These are phyloP conservation scores for Chondrus crispus DNA, from an alignment of 23 red algal genomes.

Conservation along the genomic window DNA sequence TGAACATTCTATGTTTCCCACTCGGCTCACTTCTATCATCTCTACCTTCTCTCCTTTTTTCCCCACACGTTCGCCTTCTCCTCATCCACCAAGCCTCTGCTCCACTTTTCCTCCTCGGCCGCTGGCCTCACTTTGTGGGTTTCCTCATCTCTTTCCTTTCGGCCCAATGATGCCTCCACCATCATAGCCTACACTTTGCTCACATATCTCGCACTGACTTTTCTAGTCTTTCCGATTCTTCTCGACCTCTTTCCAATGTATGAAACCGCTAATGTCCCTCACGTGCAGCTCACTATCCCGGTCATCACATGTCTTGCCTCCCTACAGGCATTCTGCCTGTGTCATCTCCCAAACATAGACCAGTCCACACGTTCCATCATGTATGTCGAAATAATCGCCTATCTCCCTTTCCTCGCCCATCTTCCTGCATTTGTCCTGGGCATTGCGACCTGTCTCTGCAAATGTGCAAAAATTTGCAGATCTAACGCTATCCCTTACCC, in stretches of 20 bases:
- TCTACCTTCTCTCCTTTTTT: too few species aligned
- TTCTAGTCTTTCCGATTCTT: background rate
- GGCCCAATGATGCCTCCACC: background rate
- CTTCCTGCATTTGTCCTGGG: constrained; percentile 1
- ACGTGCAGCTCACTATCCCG: background rate
- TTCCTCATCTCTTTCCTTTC: background rate
- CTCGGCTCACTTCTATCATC: too few species aligned
- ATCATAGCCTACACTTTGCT: background rate
- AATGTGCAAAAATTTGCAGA: too few species aligned
- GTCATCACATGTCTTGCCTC: background rate
- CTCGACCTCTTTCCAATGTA: background rate
- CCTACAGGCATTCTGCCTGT: constrained; percentile 9
- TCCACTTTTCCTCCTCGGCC: too few species aligned
- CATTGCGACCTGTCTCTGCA: background rate
- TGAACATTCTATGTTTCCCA: too few species aligned
- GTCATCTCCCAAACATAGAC: background rate
- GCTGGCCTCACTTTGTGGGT: background rate
- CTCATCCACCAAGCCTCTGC: background rate
- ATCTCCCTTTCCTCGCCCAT: constrained; percentile 23
- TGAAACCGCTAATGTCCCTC: background rate
- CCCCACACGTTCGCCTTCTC: background rate
- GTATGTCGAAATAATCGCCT: background rate
- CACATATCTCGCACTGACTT: background rate
- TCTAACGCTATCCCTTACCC: too few species aligned
- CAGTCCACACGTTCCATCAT: background rate